A percentile compares a stretch with the other conserved stretches of the same genome.
Conservation (phyloP, 2,329 filamentous ascomycete species). For the Lasiodiplodia hormozganensis region DNA sequence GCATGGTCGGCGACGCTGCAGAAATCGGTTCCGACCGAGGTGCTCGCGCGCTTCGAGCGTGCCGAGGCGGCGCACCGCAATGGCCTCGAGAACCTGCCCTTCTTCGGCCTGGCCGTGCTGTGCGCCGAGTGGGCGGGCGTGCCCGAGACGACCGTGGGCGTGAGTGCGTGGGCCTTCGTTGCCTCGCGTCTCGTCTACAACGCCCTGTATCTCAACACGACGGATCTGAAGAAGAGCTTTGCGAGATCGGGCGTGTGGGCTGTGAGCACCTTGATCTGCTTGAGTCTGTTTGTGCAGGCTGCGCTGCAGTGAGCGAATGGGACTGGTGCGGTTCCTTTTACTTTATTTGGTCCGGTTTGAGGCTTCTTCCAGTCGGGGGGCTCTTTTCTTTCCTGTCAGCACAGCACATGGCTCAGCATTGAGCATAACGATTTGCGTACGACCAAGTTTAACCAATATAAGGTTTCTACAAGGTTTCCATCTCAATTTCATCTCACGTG, state of each 20-base stretch:
- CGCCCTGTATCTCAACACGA: constrained; percentile 36
- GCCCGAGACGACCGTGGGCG: constrained; percentile 30
- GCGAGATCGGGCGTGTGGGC: constrained; percentile 34
- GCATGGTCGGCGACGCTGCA: constrained; percentile 45
- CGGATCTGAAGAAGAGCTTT: constrained; percentile 33
- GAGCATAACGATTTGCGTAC: no score
- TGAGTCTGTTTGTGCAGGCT: constrained; percentile 36
- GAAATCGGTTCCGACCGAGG: constrained; percentile 44
- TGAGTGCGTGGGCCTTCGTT: constrained; percentile 31
- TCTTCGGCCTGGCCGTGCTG: constrained; percentile 55
- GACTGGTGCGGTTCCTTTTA: background rate
- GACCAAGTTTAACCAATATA: no score
- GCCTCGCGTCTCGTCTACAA: constrained; percentile 36
- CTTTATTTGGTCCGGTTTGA: background rate
- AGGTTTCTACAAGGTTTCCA: no score
- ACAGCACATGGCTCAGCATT: no score
- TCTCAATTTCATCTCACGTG: background rate
- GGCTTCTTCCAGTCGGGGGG: background rate
- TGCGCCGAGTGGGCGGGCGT: constrained; percentile 50
- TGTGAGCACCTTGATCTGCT: constrained; percentile 29
- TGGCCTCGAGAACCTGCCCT: constrained; percentile 54
- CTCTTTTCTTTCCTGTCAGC: no score
- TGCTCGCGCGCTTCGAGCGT: constrained; percentile 53
- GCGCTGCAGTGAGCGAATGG: constrained; percentile 15
- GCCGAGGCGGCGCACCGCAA: constrained; percentile 55